Conservation (phyloP, 345 rosid genomes). For the Eucalyptus fibrosa region DNA sequence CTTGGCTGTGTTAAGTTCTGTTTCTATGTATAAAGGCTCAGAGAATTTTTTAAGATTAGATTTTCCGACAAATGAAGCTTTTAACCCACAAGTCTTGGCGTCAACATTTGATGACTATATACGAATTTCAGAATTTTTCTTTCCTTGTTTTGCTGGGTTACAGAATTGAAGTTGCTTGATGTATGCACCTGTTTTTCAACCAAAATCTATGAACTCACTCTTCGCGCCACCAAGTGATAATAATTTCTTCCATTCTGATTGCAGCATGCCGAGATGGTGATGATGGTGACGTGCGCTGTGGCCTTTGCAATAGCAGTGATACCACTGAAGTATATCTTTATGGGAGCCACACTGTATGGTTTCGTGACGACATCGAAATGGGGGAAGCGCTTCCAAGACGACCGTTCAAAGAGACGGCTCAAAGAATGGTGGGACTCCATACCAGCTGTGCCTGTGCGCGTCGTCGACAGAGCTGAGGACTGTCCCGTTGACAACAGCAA, state of each 20-base stretch:
- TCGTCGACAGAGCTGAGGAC: constrained; percentile 10
- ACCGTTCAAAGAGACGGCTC: constrained; percentile 47
- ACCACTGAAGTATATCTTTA: constrained; percentile 42
- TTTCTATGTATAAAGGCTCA: not conserved
- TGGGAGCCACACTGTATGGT: constrained; percentile 11
- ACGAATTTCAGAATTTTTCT: not conserved
- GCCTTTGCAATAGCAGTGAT: constrained; percentile 43
- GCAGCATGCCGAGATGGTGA: constrained; percentile 62
- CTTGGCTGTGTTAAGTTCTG: not conserved
- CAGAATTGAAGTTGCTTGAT: not conserved
- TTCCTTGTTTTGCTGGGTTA: not conserved
- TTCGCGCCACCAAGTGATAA: not conserved
- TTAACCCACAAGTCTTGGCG: not conserved
- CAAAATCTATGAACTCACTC: not conserved
- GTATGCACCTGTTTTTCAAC: not conserved
- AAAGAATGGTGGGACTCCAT: constrained; percentile 95
- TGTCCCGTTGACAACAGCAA: not conserved
- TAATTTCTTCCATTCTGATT: not conserved
- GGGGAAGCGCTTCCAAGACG: constrained; percentile 25
- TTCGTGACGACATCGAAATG: constrained; percentile 35
- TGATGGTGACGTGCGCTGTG: constrained; percentile 22
- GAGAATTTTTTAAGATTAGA: not conserved
- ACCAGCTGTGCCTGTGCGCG: constrained; percentile 54
- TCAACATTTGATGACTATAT: not conserved
- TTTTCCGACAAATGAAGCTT: not conserved